Conservation (phyloP, 2,329 filamentous ascomycete species). For the Penicillium expansum region DNA sequence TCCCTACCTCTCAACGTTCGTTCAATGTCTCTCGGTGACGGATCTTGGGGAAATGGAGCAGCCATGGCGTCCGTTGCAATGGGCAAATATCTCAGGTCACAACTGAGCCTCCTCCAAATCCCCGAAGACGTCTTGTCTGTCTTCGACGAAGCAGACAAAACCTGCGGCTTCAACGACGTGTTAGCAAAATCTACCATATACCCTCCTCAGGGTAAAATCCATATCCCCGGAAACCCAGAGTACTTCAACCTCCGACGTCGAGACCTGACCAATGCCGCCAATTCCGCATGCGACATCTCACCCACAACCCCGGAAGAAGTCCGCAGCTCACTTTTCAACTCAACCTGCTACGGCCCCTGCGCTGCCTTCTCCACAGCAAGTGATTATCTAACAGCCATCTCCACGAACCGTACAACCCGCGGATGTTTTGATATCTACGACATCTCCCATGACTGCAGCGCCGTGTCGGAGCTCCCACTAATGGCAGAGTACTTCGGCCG, state of each 20-base stretch:
- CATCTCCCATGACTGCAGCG: slow-evolving; percentile 33
- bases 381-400: slow-evolving; percentile 28
- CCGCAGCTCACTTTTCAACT: slow-evolving; percentile 32
- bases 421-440: slow-evolving; percentile 38
- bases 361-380: slow-evolving; percentile 37
- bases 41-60: slow-evolving; percentile 37
- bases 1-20: slow-evolving; percentile 31
- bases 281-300: slow-evolving; percentile 24
- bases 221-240: slow-evolving; percentile 34
- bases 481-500: slow-evolving; percentile 35
- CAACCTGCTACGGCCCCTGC: slow-evolving; percentile 36
- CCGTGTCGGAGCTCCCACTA: slow-evolving; percentile 22
- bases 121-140: slow-evolving; percentile 28
- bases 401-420: slow-evolving; percentile 7
- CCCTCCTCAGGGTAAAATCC: slow-evolving; percentile 32
- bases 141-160: slow-evolving; percentile 32
- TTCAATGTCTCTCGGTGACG: slow-evolving; percentile 39
- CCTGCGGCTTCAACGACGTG: slow-evolving; percentile 33
- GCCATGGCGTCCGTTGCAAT: slow-evolving; percentile 34
- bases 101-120: slow-evolving; percentile 25
- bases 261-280: slow-evolving; percentile 12
- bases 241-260: slow-evolving; percentile 27
- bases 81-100: slow-evolving; percentile 28
- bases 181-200: slow-evolving; percentile 28
- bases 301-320: slow-evolving; percentile 27